Evolutionary conservation across 805 yeast genomes (phyloP).

Genomic region (Candida insectorum): DNA sequence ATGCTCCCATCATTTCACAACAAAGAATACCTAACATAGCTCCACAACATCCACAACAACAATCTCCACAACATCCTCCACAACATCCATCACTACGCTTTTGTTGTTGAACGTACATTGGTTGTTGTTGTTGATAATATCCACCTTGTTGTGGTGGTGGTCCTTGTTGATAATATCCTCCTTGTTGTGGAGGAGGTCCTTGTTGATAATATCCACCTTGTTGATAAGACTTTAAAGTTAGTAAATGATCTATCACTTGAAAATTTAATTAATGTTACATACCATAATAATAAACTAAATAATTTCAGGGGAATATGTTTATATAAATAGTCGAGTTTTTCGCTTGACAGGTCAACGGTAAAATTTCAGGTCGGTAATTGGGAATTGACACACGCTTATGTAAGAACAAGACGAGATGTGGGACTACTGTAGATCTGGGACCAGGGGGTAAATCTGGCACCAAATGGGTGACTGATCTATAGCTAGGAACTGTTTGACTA

Average conservation of each 20-base stretch:
- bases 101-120: constrained; percentile 42
- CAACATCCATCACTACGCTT: constrained; percentile 20
- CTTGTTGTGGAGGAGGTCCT: constrained; percentile 19
- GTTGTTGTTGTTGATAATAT: constrained; percentile 41
- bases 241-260: neutral
- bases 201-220: constrained; percentile 19
- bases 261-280: neutral
- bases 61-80: constrained; percentile 31
- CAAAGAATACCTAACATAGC: constrained; percentile 30
- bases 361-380: too few relatives aligned
- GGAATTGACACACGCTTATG: too few relatives aligned
- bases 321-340: too few relatives aligned
- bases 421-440: too few relatives aligned
- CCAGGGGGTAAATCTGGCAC: too few relatives aligned
- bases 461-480: too few relatives aligned
- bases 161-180: constrained; percentile 18
- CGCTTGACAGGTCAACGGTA: too few relatives aligned
- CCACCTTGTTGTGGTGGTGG: constrained; percentile 25
- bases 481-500: too few relatives aligned
- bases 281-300: neutral
- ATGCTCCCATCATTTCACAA: constrained; percentile 23
- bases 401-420: too few relatives aligned
- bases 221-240: constrained; percentile 8
- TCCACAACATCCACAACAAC: constrained; percentile 30
- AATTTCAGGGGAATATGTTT: too few relatives aligned